Evolutionary conservation across 495 filamentous ascomycete genomes (phyloP).

Genomic region (Penicillium steckii): DNA sequence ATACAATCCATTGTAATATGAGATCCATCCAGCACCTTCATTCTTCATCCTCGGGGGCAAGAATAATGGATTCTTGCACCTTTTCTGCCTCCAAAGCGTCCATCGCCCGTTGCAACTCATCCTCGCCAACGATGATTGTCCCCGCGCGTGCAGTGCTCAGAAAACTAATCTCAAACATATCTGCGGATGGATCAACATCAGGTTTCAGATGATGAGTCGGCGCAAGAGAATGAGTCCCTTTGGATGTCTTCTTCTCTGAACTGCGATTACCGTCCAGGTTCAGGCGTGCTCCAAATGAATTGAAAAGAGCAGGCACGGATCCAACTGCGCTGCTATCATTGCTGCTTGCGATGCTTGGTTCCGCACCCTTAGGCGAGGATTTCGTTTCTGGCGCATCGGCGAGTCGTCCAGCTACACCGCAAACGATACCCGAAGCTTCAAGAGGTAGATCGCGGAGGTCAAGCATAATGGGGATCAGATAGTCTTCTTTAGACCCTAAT

Average conservation of each 20-base stretch:
- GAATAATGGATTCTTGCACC: neutral
- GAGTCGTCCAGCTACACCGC: conserved; percentile 80
- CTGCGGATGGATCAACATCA: conserved; percentile 42
- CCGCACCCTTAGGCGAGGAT: conserved; percentile 3
- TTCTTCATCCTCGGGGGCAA: neutral
- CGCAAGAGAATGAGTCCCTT: conserved; percentile 5
- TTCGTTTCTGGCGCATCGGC: conserved; percentile 50
- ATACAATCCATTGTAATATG: too few relatives aligned
- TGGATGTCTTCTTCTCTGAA: conserved; percentile 10
- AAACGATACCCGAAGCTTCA: conserved; percentile 92
- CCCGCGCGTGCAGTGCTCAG: conserved; percentile 86
- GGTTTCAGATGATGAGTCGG: conserved; percentile 38
- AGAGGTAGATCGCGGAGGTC: conserved; percentile 78
- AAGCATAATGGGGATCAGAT: conserved; percentile 84
- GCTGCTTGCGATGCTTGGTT: conserved; percentile 12
- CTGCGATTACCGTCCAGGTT: neutral
- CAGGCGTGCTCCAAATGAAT: conserved; percentile 17
- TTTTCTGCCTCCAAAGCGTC: conserved; percentile 59
- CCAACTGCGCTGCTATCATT: conserved; percentile 13
- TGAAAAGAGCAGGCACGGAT: conserved; percentile 17
- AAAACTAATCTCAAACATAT: conserved; percentile 83
- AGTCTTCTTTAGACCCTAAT: conserved; percentile 76
- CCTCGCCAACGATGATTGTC: conserved; percentile 78
- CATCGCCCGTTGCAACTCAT: conserved; percentile 69
- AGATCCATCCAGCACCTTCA: too few relatives aligned